Base-by-base conservation (phyloP, 345 rosid species). In the Salix suchowensis region DNA sequence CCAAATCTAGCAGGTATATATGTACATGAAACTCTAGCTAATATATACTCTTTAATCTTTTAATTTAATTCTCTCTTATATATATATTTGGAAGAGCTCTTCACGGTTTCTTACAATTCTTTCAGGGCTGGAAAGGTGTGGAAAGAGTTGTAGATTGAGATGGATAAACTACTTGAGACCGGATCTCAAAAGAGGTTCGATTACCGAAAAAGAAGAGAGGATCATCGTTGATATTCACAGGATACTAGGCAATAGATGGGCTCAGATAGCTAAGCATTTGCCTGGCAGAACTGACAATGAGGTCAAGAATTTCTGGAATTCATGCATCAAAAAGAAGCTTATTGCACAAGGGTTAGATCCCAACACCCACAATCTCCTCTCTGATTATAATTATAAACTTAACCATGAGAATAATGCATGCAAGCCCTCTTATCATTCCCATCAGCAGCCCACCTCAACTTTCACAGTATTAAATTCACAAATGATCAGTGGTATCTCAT, bases 221-320 rank as follows among this genome's bases (percentile, higher is more conserved):
- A 83, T 79, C 28, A 89, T 89, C 72, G 77, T 89, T 48, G 89
- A 89, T 13, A 74, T 83, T 65, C 92, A 89, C 61, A 75, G 89
- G 65, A 82, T 86, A 40, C 65, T 89, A 26, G 92, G 92, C 76
- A 89, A 89, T 83, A 83, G 75, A 65, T 89, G 92, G 92, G 89
- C 92, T 76, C 92, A 89, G 77, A 89, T 89, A 40, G 90, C 90
- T 16, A 89, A 87, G 75, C 88, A 89, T 76, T 81, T 89, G 78
- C 92, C 90, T n/a, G 90, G 92, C 1, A 82, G 92, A 79, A 87
- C 92, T 28, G 90, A 89, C 77, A 89, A 89, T 60, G 92, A 89
- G 78, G 84, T 87, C 30, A 89, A 89, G 86, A 89, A 89, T 74
- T 89, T 89, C 68, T 89, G 92, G 90, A 87, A 89, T 71, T 85